These are phyloP conservation scores for Auricularia sp. DNA, from an alignment of 768 basidiomycete species.

Conservation along the genomic window DNA sequence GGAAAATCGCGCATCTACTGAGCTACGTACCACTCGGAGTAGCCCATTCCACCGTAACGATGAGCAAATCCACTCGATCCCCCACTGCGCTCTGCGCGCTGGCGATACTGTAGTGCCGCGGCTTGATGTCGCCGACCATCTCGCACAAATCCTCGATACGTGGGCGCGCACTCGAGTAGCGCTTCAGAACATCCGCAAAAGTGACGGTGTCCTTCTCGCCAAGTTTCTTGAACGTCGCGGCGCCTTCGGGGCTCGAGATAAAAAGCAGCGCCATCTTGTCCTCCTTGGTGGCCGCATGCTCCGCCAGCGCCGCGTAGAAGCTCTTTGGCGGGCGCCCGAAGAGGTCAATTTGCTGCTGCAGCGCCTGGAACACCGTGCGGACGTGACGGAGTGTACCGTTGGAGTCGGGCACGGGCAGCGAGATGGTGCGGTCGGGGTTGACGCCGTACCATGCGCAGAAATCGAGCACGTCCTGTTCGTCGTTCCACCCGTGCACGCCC, in stretches of 20 bases:
- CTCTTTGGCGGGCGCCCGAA: slow-evolving; percentile 94
- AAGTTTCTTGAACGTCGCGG: slow-evolving; percentile 88
- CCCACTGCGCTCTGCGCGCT: slow-evolving; percentile 93
- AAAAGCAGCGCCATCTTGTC: slow-evolving; percentile 80
- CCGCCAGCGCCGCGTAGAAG: slow-evolving; percentile 83
- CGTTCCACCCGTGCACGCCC: slow-evolving; percentile 97
- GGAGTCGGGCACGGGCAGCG: slow-evolving; percentile 58
- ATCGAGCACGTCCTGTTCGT: slow-evolving; percentile 72
- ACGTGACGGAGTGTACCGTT: slow-evolving; percentile 68
- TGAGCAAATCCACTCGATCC: slow-evolving; percentile 84
- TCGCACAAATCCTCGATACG: slow-evolving; percentile 79
- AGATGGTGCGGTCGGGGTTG: slow-evolving; percentile 67
- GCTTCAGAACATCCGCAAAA: slow-evolving; percentile 76
- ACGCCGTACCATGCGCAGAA: slow-evolving; percentile 92
- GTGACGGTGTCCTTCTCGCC: slow-evolving; percentile 90
- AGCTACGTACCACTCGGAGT: slow-evolving; percentile 61
- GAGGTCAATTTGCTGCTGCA: slow-evolving; percentile 94
- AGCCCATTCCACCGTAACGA: slow-evolving; percentile 94
- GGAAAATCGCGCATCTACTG: neutral
- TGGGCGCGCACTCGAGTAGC: slow-evolving; percentile 70
- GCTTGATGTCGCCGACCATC: slow-evolving; percentile 89
- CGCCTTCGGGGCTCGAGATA: slow-evolving; percentile 87
- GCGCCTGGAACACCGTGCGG: slow-evolving; percentile 86
- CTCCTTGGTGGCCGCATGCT: slow-evolving; percentile 53
- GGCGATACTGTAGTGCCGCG: slow-evolving; percentile 96